phyloP scores from a whole-genome alignment of 176 grass and related monocot species.

The Zoysia pacifica region DNA sequence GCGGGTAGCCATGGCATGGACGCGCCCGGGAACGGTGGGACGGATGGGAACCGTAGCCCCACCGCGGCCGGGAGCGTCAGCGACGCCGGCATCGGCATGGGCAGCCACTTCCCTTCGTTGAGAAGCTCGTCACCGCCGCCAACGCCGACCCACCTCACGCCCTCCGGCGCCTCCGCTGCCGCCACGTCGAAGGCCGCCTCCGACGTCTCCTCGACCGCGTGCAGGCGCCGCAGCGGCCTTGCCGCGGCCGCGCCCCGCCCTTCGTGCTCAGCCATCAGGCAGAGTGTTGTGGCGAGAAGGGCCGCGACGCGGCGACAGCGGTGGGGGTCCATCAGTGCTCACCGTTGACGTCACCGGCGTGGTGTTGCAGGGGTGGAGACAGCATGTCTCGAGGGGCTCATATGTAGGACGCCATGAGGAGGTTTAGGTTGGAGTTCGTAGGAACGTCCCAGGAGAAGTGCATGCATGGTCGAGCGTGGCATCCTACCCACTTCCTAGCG shows the following conservation, averaged over 20 bases:
- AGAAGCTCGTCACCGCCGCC: background rate
- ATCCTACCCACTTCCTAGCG: slow-evolving; percentile 29
- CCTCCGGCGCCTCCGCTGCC: slow-evolving; percentile 8
- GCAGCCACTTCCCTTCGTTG: slow-evolving; percentile 42
- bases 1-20: slow-evolving; percentile 42
- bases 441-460: background rate
- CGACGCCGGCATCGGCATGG: slow-evolving; percentile 39
- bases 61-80: slow-evolving; percentile 23
- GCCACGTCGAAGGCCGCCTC: slow-evolving; percentile 30
- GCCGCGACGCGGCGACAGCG: background rate
- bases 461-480: background rate
- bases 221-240: background rate
- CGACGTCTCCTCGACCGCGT: background rate
- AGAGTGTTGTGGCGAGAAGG: slow-evolving; percentile 10
- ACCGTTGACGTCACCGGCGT: background rate
- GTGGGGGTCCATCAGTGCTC: background rate
- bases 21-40: background rate
- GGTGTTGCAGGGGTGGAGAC: background rate
- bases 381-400: background rate
- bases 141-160: background rate
- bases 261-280: background rate
- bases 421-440: slow-evolving; percentile 42
- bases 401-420: slow-evolving; percentile 9
- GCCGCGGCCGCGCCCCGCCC: slow-evolving; percentile 8
- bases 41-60: slow-evolving; percentile 43